Evolutionary conservation across 2,329 filamentous ascomycete genomes (phyloP).

Genomic region (Ophiocordyceps unilateralis): DNA sequence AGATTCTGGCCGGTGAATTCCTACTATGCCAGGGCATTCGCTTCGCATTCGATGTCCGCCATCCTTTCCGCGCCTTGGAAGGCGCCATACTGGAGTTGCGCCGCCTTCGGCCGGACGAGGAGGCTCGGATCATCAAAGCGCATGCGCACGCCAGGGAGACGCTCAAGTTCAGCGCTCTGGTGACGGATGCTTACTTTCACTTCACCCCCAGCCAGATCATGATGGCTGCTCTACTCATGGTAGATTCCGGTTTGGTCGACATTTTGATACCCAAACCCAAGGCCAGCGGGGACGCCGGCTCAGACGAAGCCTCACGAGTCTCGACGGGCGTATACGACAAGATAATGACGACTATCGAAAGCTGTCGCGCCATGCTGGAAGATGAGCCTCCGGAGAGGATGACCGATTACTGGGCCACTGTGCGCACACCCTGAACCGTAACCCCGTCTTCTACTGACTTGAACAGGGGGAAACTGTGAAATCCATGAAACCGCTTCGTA

Average conservation of each 20-base stretch:
- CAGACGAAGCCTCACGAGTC: conserved; percentile 7
- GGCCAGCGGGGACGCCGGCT: conserved; percentile 11
- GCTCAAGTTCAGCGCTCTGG: conserved; percentile 61
- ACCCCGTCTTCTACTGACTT: background rate
- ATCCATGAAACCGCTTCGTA: conserved; percentile 38
- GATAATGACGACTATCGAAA: conserved; percentile 28
- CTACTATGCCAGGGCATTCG: conserved; percentile 79
- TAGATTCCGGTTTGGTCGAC: conserved; percentile 47
- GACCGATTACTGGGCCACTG: conserved; percentile 34
- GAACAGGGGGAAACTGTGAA: conserved; percentile 24
- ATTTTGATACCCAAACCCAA: conserved; percentile 24
- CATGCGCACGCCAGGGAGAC: conserved; percentile 58
- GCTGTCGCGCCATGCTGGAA: conserved; percentile 36
- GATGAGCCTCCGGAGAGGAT: conserved; percentile 39
- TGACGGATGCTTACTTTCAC: conserved; percentile 95
- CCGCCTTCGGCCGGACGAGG: conserved; percentile 45
- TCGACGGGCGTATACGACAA: conserved; percentile 22
- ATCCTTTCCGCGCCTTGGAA: conserved; percentile 77
- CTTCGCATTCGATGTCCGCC: conserved; percentile 84
- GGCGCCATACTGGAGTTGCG: conserved; percentile 72
- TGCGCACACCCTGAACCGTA: conserved; percentile 11
- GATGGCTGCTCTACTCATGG: conserved; percentile 62
- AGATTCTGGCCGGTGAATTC: conserved; percentile 83
- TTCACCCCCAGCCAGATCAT: conserved; percentile 91
- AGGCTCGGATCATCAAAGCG: conserved; percentile 35